phyloP scores from a whole-genome alignment of 352 stramenopile species.

The Thalassiosira sp. region DNA sequence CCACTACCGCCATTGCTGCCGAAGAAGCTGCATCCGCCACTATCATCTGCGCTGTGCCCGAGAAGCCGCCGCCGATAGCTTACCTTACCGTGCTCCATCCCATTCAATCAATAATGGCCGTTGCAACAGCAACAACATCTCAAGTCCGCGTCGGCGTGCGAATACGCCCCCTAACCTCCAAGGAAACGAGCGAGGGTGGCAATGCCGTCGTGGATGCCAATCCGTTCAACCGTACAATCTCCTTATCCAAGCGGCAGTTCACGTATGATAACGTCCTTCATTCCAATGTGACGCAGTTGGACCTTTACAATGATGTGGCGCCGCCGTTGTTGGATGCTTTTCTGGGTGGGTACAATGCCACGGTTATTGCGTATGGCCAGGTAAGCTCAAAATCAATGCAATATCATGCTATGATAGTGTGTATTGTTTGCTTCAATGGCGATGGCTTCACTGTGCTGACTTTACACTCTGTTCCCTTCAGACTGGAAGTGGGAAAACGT shows the following conservation, averaged over 20 bases:
- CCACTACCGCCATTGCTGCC: too few species aligned
- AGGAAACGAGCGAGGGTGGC: slow-evolving; percentile 39
- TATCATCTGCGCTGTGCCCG: too few species aligned
- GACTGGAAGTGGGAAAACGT: slow-evolving; percentile 88
- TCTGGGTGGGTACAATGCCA: slow-evolving; percentile 61
- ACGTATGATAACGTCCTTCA: slow-evolving; percentile 1
- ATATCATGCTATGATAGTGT: too few species aligned
- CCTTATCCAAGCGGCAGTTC: slow-evolving; percentile 2
- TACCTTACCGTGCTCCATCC: too few species aligned
- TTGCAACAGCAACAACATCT: too few species aligned
- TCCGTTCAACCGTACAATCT: not conserved
- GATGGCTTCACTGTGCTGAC: too few species aligned
- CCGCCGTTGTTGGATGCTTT: slow-evolving; percentile 39
- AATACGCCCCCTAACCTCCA: slow-evolving; percentile 63
- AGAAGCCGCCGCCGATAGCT: too few species aligned
- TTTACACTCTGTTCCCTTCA: too few species aligned
- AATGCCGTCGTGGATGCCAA: slow-evolving; percentile 38
- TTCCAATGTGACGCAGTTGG: not conserved
- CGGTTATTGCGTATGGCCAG: slow-evolving; percentile 70
- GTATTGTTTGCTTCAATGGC: too few species aligned
- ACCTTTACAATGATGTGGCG: slow-evolving; percentile 59
- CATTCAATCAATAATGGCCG: too few species aligned
- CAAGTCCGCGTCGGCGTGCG: slow-evolving; percentile 68
- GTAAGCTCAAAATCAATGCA: too few species aligned
- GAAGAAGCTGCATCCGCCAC: too few species aligned